Base-by-base conservation (phyloP, 1,284 basidiomycete species). In the Cryptococcus maquisensis region DNA sequence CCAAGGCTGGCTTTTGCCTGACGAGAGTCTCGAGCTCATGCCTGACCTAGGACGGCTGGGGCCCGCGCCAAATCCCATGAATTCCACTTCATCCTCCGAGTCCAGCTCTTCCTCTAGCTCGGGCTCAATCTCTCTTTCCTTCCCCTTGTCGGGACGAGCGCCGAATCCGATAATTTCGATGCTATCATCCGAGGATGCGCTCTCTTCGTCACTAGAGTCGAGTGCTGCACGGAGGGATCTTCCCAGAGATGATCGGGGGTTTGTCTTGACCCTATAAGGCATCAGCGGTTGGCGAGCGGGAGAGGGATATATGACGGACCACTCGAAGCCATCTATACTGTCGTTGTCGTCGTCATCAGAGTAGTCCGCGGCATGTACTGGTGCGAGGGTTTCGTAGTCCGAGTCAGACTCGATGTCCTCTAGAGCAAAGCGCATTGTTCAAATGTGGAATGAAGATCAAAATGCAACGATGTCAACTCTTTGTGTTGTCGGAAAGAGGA, bases 31-130 rank as follows among this genome's bases (percentile, higher is more conserved):
- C 49, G 21, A 52, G 48, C 10, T 49, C 32, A 12, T 54, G 53
- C 56, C 57, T 32, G 28, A 32, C 28, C 28, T 32, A 32, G 28
- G 28, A 32, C 28, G 4, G 10, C 28, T 32, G 7, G 28, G 28
- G 35, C 42, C 52, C 18, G 56, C 52, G 15, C 48, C 50, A 23
- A 54, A 41, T 1, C 56, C 58, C 12, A 47, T 20, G 47, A 64
- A n/a, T 24, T 55, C 57, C 8, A 67, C 63, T 44, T 71, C 69
- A 52, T 68, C 68, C 44, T 71, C 69, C 1, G 65, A 66, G 32
- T 67, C 64, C 16, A 60, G n/a, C 24, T 59, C 61, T 8, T 43
- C 23, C 38, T 61, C 54, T 20, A 53, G 46, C 15, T 61, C 60
- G 8, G 9, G 20, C 9, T 24, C 24, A 23, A 20, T 24, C 6